Evolutionary conservation across 2,329 filamentous ascomycete species (phyloP), one percentile per base, ranked within the genome.

Genomic region (Monilinia fructicola): DNA sequence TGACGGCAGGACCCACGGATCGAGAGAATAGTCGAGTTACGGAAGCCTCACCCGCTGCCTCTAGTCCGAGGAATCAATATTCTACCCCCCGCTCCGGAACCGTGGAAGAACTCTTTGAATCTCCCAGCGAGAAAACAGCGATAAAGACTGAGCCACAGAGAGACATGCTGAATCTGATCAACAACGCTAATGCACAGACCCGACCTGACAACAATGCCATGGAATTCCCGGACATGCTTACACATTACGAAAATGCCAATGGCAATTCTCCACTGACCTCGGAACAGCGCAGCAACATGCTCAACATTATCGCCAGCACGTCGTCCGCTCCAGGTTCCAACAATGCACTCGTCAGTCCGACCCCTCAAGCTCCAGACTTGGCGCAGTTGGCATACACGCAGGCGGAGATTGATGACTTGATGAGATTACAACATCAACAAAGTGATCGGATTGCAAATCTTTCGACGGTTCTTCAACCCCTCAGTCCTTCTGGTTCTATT

Each of bases 401-500:
- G 69, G 82, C 89, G 18, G 90, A 96, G 69, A 85, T 97, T 38
- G 91, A 95, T 62, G 84, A 90, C 40, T 82, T 98, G 2, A 87
- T 91, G 69, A 89, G 88, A 54, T 82, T 97, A 73, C 91, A 96
- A 75, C 85, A 87, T 31, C 88, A 94, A 68, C 93, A 97, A 74
- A 88, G 90, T 68, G 84, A 84, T 58, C 90, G 90, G 59, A 90
- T 97, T 1, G 86, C 91, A 69, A 87, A 91, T 67, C 82, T 97
- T 12, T 87, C 87, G 62, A 87, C 86, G 65, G 80, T 92, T 21
- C 83, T 97, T 10, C 88, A 90, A 9, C 93, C 93, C 0, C 82
- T 96, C 16, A 93, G 89, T 73, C 93, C 93, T 0, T 91, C 87
- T 0, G 92, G 92, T 5, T 84, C 85, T 21, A 91, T 96, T 46